Base-by-base conservation (phyloP, 306 rosid species). In the Trichosanthes truncata region DNA sequence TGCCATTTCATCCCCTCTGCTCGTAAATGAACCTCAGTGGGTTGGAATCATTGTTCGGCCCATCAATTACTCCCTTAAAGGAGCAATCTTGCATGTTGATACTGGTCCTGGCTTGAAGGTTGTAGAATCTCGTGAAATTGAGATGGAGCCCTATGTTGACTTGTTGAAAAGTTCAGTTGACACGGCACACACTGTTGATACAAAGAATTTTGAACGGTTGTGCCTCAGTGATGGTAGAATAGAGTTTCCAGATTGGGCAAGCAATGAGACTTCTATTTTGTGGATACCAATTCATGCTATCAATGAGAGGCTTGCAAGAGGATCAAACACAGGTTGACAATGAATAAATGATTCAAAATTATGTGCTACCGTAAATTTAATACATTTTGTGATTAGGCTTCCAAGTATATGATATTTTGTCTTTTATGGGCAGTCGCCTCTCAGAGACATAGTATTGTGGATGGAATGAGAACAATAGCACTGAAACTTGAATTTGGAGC, bases 161-260 rank as follows among this genome's bases (percentile, higher is more conserved):
- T 61, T 78, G 71, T 80, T 88, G 59, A 86, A 78, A 61, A 80
- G 69, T 82, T 87, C 89, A 13, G 80, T 80, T 79, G 87, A 61
- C 21, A 75, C 78, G 80, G 82, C 74, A 35, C 85, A 80, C 78
- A 72, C 79, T 59, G 83, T 65, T 68, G 83, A 82, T 86, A 86
- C 78, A 48, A 33, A 88, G 83, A 68, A 82, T 4, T 81, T 88
- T 85, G 93, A 90, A 83, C 82, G 80, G 60, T 88, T 91, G 85
- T 83, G 71, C 79, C 90, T 88, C 69, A 76, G 7, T 80, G 96
- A 86, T 80, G 93, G 92, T 71, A 88, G 87, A 91, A 85, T 95
- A 78, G 92, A 83, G 84, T 91, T 95, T 87, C 99, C 99, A n/a
- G 87, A 88, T 82, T 95, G 99, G 99, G 98, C 99, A 73, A 95